A percentile compares a stretch with the other conserved stretches of the same genome.
phyloP scores from a whole-genome alignment of 257 asterid species.

The Gentiana macrophylla region DNA sequence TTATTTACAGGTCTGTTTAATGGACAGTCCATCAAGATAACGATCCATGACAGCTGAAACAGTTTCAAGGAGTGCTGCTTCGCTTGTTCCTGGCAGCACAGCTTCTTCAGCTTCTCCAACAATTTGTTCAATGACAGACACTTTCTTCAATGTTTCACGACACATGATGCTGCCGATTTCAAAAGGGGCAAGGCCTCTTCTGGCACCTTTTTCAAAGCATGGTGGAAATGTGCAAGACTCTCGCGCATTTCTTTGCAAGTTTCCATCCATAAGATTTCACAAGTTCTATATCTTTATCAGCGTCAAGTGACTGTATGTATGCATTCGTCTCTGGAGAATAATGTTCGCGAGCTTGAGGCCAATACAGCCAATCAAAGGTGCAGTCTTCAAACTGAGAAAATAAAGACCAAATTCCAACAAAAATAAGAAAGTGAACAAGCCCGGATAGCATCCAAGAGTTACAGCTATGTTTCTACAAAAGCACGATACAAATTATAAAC shows the following conservation, averaged over 20 bases:
- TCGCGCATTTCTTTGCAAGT: conserved; percentile 38
- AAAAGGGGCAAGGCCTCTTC: conserved; percentile 52
- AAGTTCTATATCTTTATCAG: conserved; percentile 56
- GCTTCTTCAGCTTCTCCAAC: conserved; percentile 44
- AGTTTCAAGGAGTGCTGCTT: conserved; percentile 46
- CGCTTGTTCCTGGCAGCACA: conserved; percentile 44
- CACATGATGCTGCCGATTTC: conserved; percentile 62
- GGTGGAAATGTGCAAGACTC: conserved; percentile 47
- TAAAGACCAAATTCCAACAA: not conserved
- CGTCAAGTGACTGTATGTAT: conserved; percentile 54
- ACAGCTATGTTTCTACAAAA: too few relatives aligned
- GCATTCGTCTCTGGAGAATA: conserved; percentile 36
- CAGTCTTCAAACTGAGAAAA: conserved; percentile 57
- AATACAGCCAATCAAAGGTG: conserved; percentile 78
- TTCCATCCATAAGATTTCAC: conserved; percentile 58
- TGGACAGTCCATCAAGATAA: conserved; percentile 22
- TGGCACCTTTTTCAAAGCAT: conserved; percentile 67
- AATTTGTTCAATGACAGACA: conserved; percentile 47
- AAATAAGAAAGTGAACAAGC: not conserved
- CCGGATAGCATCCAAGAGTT: too few relatives aligned
- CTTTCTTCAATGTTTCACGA: conserved; percentile 49
- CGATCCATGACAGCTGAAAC: conserved; percentile 45
- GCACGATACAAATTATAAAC: too few relatives aligned
- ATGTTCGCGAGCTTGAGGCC: conserved; percentile 67
- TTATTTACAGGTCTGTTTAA: conserved; percentile 7